Percentiles rank a stretch among this genome's conserved stretches.
Evolutionary conservation across 2,329 filamentous ascomycete genomes (phyloP).

Genomic region (Nigrospora sphaerica): DNA sequence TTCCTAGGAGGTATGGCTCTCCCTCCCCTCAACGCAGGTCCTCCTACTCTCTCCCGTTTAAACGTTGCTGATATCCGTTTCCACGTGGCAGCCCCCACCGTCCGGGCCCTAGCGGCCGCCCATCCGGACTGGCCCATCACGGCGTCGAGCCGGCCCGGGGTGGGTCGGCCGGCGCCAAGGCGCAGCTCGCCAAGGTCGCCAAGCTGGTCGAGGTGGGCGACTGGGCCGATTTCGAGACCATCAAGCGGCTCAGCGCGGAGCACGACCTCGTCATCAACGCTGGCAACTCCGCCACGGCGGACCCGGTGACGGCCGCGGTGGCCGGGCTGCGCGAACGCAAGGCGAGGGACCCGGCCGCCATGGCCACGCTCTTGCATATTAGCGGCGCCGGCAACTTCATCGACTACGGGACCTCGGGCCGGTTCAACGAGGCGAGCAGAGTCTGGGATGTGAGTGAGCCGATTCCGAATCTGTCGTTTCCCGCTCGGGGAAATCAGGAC

Average conservation of each 20-base stretch:
- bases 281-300: not conserved
- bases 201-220: not conserved
- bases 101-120: no score
- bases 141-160: not conserved
- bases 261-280: constrained; percentile 2
- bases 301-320: not conserved
- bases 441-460: constrained; percentile 1
- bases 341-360: not conserved
- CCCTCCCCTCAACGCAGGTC: no score
- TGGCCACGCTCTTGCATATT: not conserved
- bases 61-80: no score
- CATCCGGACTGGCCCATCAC: not conserved
- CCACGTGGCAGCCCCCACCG: no score
- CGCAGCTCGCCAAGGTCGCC: not conserved
- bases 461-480: no score
- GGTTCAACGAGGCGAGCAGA: not conserved
- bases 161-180: not conserved
- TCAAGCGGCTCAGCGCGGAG: not conserved
- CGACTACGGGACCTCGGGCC: not conserved
- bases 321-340: not conserved
- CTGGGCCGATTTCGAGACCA: not conserved
- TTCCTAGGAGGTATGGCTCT: no score
- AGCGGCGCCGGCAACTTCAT: not conserved
- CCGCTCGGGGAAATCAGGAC: no score
- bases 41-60: no score